phyloP scores from a whole-genome alignment of 2,329 filamentous ascomycete genomes.

The Mycocentrospora acerina region DNA sequence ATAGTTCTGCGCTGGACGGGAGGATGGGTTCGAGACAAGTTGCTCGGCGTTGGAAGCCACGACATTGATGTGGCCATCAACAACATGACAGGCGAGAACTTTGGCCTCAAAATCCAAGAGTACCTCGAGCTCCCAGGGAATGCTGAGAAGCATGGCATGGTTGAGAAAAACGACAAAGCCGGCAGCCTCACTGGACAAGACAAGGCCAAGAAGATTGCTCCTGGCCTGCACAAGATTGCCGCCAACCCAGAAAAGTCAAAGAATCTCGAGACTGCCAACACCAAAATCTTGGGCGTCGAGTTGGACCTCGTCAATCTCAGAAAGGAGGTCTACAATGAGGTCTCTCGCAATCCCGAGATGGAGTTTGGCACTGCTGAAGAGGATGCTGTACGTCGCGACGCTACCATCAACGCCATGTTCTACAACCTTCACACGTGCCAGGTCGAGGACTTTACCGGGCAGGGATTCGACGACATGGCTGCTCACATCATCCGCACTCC shows the following conservation, averaged over 20 bases:
- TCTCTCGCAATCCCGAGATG: conserved; percentile 87
- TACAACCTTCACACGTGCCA: conserved; percentile 81
- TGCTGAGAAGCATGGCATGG: conserved; percentile 60
- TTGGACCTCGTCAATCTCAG: conserved; percentile 93
- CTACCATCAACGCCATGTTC: conserved; percentile 93
- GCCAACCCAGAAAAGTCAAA: conserved; percentile 96
- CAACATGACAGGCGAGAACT: conserved; percentile 77
- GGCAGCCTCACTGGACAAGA: conserved; percentile 43
- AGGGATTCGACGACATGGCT: conserved; percentile 73
- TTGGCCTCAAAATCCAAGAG: conserved; percentile 68
- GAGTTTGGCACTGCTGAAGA: conserved; percentile 92
- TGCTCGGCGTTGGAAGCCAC: conserved; percentile 70
- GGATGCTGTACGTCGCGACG: conserved; percentile 85
- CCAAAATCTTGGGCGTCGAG: conserved; percentile 80
- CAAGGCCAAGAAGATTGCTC: conserved; percentile 62
- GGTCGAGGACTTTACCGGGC: conserved; percentile 81
- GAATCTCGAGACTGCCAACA: conserved; percentile 89
- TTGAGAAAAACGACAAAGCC: conserved; percentile 41
- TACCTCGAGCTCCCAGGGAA: conserved; percentile 66
- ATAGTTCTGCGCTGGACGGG: conserved; percentile 74
- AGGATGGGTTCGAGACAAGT: conserved; percentile 85
- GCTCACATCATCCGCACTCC: conserved; percentile 78
- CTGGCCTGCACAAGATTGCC: conserved; percentile 79
- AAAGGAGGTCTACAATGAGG: conserved; percentile 86
- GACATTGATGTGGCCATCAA: conserved; percentile 88